phyloP scores from a whole-genome alignment of 345 rosid genomes.

The Aegle marmelos region DNA sequence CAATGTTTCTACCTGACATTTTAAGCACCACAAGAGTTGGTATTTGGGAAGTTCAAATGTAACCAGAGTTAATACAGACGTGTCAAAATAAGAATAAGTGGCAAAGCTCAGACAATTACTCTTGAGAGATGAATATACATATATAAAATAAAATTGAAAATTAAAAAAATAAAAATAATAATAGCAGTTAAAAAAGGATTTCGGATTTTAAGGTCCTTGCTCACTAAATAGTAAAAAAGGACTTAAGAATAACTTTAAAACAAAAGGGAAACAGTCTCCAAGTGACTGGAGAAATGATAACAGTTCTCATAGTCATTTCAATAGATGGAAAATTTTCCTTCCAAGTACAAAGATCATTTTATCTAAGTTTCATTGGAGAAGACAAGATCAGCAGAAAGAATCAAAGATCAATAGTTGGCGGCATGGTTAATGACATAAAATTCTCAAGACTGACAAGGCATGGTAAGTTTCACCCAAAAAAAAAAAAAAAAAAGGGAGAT shows the following conservation, averaged over 20 bases:
- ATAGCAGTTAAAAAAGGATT: neutral
- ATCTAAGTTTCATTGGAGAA: neutral
- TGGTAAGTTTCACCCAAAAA: neutral
- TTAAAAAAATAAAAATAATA: neutral
- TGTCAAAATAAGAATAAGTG: neutral
- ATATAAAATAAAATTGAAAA: no score
- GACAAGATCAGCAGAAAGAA: neutral
- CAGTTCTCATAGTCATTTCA: neutral
- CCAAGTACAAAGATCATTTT: neutral
- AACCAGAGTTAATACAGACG: slow-evolving; percentile 3
- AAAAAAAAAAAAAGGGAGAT: no score
- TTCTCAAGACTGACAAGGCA: neutral
- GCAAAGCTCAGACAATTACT: neutral
- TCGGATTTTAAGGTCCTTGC: neutral
- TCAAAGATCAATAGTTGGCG: neutral
- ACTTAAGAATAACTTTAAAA: neutral
- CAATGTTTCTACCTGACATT: slow-evolving; percentile 78
- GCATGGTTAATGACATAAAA: neutral
- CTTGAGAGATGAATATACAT: neutral
- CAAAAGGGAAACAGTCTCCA: neutral
- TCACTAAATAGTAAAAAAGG: neutral
- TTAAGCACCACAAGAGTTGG: neutral
- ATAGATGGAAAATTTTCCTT: neutral
- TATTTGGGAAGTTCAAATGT: slow-evolving; percentile 2
- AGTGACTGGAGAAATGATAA: neutral